phyloP scores from a whole-genome alignment of 805 yeast genomes.

The Danielozyma ontarioensis region DNA sequence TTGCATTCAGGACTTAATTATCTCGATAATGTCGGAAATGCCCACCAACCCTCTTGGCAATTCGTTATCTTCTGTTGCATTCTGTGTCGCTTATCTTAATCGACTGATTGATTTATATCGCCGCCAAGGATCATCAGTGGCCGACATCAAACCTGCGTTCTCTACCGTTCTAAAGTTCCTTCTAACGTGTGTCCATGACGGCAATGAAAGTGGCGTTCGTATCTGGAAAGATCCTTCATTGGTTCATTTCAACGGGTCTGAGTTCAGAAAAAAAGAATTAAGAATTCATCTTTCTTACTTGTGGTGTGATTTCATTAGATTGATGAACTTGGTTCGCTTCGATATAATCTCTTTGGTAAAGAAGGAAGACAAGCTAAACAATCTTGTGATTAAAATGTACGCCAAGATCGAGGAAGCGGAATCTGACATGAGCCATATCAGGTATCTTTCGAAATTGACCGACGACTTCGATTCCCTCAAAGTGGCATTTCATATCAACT shows the following conservation, averaged over 20 bases:
- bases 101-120: conserved; percentile 15
- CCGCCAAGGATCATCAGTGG: conserved; percentile 8
- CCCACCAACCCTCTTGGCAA: background rate
- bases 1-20: conserved; percentile 9
- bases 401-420: conserved; percentile 19
- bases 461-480: conserved; percentile 12
- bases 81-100: conserved; percentile 18
- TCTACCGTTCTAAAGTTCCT: conserved; percentile 14
- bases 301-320: conserved; percentile 33
- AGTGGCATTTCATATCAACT: conserved; percentile 18
- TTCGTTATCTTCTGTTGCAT: conserved; percentile 13
- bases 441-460: conserved; percentile 10
- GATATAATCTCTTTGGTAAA: conserved; percentile 19
- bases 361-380: conserved; percentile 15
- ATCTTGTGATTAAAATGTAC: conserved; percentile 11
- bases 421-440: conserved; percentile 15
- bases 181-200: conserved; percentile 10
- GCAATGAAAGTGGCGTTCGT: conserved; percentile 11
- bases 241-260: conserved; percentile 13
- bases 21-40: background rate
- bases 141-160: conserved; percentile 12
- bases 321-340: conserved; percentile 22
- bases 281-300: conserved; percentile 25
- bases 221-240: conserved; percentile 33
- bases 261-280: conserved; percentile 15